Conservation (phyloP, 2,329 filamentous ascomycete genomes). For the Fusarium subglutinans region DNA sequence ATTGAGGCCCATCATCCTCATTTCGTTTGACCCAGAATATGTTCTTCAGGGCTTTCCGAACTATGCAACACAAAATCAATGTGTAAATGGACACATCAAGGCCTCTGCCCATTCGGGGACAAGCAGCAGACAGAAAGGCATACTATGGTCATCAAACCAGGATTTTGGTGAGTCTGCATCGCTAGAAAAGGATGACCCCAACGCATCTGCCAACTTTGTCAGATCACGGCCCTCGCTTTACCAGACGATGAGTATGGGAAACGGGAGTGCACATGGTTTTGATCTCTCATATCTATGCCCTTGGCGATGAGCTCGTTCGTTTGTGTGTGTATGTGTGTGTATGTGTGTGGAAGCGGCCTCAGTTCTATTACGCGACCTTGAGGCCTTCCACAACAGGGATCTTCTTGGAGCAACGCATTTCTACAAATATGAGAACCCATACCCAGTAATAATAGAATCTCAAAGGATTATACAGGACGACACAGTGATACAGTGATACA, state of each 20-base stretch:
- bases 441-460: background rate
- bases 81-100: background rate
- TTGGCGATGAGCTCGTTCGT: background rate
- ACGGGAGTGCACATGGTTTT: conserved; percentile 29
- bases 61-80: background rate
- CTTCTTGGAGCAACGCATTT: background rate
- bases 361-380: background rate
- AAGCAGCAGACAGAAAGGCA: background rate
- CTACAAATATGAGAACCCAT: background rate
- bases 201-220: background rate
- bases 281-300: conserved; percentile 18
- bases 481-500: background rate
- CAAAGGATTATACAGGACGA: background rate
- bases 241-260: conserved; percentile 29
- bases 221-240: conserved; percentile 17
- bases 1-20: conserved; percentile 36
- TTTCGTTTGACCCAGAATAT: conserved; percentile 46
- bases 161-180: background rate
- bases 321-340: background rate
- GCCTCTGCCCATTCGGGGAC: background rate
- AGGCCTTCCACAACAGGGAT: conserved; percentile 11
- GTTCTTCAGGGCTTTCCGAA: conserved; percentile 33
- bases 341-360: background rate
- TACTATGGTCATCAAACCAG: background rate
- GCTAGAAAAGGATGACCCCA: background rate